Conservation (phyloP, 441 rosid species). For the Macaranga tanarius region DNA sequence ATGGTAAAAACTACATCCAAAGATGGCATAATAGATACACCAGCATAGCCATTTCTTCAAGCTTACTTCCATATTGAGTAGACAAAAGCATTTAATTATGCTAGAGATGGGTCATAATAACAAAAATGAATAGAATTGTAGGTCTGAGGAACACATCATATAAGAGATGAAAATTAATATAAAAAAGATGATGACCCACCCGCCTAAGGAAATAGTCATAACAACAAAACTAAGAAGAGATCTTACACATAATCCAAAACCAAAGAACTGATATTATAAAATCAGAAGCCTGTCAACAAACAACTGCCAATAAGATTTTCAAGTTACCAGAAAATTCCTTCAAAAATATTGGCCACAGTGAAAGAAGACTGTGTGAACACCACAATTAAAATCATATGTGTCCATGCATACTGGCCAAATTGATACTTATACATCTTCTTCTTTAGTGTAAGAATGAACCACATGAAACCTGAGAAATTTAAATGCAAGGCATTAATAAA, state of each 20-base stretch:
- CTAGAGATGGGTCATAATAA: too few relatives aligned
- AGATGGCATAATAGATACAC: too few relatives aligned
- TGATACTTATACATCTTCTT: conserved; percentile 98
- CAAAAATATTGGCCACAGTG: conserved; percentile 89
- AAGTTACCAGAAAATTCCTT: conserved; percentile 86
- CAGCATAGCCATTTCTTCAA: too few relatives aligned
- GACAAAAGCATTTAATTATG: too few relatives aligned
- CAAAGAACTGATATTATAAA: background rate
- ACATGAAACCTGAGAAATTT: conserved; percentile 63
- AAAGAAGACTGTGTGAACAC: conserved; percentile 88
- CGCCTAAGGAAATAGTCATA: background rate
- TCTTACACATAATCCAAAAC: background rate
- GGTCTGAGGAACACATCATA: too few relatives aligned
- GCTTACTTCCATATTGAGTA: too few relatives aligned
- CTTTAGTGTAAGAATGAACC: conserved; percentile 86
- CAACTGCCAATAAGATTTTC: background rate
- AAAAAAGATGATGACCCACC: too few relatives aligned
- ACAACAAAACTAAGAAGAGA: background rate
- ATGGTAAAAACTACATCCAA: too few relatives aligned
- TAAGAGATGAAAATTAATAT: background rate
- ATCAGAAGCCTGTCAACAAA: background rate
- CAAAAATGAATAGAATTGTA: too few relatives aligned
- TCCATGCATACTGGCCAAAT: conserved; percentile 94
- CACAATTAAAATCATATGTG: conserved; percentile 90
- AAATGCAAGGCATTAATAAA: conserved; percentile 3